Conservation (phyloP, 1,284 basidiomycete genomes). For the Ceratobasidium sp. region DNA sequence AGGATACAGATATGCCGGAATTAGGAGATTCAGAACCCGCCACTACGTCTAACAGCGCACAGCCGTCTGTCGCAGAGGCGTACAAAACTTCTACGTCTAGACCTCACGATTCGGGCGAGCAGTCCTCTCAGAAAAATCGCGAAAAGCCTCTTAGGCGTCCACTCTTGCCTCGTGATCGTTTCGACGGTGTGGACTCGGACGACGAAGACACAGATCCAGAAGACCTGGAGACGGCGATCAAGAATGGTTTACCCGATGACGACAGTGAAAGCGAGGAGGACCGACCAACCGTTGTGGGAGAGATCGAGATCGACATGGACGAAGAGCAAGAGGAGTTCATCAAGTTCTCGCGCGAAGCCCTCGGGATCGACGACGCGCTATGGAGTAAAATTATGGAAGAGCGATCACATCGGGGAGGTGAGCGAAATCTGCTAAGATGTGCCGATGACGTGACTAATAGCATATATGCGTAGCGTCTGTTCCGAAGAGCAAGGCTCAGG, state of each 20-base stretch:
- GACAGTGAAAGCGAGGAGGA: slow-evolving; percentile 80
- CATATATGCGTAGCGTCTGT: slow-evolving; percentile 71
- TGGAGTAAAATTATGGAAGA: slow-evolving; percentile 87
- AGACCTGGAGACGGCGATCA: slow-evolving; percentile 45
- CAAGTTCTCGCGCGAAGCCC: slow-evolving; percentile 88
- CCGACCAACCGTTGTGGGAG: slow-evolving; percentile 80
- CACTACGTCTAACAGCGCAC: slow-evolving; percentile 44
- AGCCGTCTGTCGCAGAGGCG: slow-evolving; percentile 42
- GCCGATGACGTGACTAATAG: not conserved
- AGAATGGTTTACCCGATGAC: slow-evolving; percentile 49
- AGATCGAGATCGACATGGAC: slow-evolving; percentile 87
- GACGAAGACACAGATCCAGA: slow-evolving; percentile 78
- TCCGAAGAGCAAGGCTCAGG: slow-evolving; percentile 58
- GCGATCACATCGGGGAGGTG: slow-evolving; percentile 80
- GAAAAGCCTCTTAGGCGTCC: slow-evolving; percentile 72
- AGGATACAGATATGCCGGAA: slow-evolving; percentile 34
- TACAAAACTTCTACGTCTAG: slow-evolving; percentile 30
- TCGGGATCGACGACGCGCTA: slow-evolving; percentile 87
- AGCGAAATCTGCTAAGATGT: slow-evolving; percentile 52
- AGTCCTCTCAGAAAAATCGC: slow-evolving; percentile 35
- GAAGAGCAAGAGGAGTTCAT: slow-evolving; percentile 93
- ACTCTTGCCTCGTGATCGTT: slow-evolving; percentile 80
- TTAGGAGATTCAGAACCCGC: slow-evolving; percentile 8
- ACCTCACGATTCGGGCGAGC: slow-evolving; percentile 21
- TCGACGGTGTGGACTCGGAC: slow-evolving; percentile 87